Evolutionary conservation across 176 grass and related monocot species (phyloP), one percentile per base, ranked within the genome.

Genomic region (Triticum timopheevii): DNA sequence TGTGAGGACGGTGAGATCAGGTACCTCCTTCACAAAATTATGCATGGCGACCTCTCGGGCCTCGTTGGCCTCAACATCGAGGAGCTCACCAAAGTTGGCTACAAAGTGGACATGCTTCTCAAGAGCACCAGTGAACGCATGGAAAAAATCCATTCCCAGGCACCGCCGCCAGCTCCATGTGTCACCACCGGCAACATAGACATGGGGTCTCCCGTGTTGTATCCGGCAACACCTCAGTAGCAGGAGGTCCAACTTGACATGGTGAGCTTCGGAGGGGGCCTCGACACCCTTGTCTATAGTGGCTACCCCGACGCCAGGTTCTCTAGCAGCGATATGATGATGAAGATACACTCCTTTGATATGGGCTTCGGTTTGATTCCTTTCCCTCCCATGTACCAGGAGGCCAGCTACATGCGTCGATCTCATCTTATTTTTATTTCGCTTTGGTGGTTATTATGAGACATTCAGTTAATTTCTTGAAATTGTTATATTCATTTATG

Each of bases 1-100:
- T 88, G 76, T 5, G 33, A 31, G 0, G 67, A 92, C 63, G 2
- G 65, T 0, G 52, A 86, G 64, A 73, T 58, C 1, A 47, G 1
- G 8, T 10, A 31, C 8, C 49, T 90, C 28, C 44, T 95, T 15
- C 73, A 84, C 30, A 42, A 92, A 0, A 63, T 35, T 11, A 24
- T 90, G 11, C 3, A 2, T 0, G 69, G 75, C 6, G 2, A n/a
- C 2, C 8, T 15, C 22, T 10, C 36, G 1, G 35, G 13, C 33
- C n/a, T 63, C 1, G 7, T 10, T 6, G 58, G 33, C 1, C n/a
- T 79, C 34, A 40, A 58, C 58, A 17, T 79, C 6, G 58, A 79
- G 34, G 3, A 79, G n/a, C 10, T 52, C 49, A 7, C 0, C 47
- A 52, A 17, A 52, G 49, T 52, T 52, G 16, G 16, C 5, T 52